These are phyloP conservation scores for Rheum nobile DNA, from an alignment of 148 eudicot genomes.

Conservation along the genomic window DNA sequence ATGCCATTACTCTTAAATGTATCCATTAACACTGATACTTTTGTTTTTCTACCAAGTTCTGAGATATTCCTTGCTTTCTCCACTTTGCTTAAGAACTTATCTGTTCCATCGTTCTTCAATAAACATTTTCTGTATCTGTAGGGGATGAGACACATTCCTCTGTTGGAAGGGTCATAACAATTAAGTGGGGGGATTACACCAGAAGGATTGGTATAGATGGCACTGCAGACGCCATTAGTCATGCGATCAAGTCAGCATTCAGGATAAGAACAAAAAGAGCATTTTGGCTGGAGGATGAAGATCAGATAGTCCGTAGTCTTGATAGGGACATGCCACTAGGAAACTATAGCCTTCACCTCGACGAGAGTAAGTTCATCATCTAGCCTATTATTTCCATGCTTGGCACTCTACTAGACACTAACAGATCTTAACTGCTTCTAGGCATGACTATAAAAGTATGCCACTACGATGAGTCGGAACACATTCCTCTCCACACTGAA, in stretches of 20 bases:
- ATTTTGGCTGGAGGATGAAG: slow-evolving; percentile 92
- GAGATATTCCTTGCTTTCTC: neutral
- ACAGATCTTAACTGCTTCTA: slow-evolving; percentile 17
- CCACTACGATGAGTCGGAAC: slow-evolving; percentile 50
- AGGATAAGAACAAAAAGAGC: slow-evolving; percentile 68
- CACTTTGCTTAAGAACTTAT: neutral
- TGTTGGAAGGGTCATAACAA: slow-evolving; percentile 67
- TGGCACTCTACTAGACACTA: neutral
- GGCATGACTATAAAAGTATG: slow-evolving; percentile 65
- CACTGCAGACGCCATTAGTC: slow-evolving; percentile 67
- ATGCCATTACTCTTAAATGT: no score
- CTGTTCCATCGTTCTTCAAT: neutral
- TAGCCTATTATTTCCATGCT: no score
- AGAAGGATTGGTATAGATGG: slow-evolving; percentile 78
- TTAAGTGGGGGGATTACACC: slow-evolving; percentile 59
- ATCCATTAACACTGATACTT: no score
- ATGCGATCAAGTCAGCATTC: slow-evolving; percentile 74
- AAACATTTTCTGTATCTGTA: slow-evolving; percentile 6
- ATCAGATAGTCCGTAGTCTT: slow-evolving; percentile 54
- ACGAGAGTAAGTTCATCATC: slow-evolving; percentile 50
- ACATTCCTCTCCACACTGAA: slow-evolving; percentile 48
- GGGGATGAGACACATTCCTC: slow-evolving; percentile 49
- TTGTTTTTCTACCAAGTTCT: no score
- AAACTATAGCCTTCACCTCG: slow-evolving; percentile 66
- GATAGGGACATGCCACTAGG: slow-evolving; percentile 84